Conservation (phyloP, 257 asterid species). For the Plantago ovata region DNA sequence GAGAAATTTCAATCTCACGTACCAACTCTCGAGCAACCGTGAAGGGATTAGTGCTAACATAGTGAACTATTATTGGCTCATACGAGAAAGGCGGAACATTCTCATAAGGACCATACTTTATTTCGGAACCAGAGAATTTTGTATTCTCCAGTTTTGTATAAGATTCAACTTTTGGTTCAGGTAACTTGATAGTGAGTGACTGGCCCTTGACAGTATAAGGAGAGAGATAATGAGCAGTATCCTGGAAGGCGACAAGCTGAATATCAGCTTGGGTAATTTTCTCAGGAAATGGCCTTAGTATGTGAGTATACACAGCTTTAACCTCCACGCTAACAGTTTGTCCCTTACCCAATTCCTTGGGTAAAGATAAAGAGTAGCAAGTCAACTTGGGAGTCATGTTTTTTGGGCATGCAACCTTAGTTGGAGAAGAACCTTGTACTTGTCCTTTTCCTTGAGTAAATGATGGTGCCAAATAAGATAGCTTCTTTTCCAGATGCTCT, state of each 20-base stretch:
- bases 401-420: conserved; percentile 47
- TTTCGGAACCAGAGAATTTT: conserved; percentile 84
- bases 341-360: conserved; percentile 70
- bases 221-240: conserved; percentile 77
- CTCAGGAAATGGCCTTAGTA: conserved; percentile 81
- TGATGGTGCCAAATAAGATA: conserved; percentile 53
- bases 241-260: conserved; percentile 84
- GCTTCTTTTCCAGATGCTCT: conserved; percentile 55
- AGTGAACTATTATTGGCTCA: conserved; percentile 63
- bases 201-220: conserved; percentile 75
- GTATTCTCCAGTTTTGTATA: conserved; percentile 83
- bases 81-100: conserved; percentile 67
- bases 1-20: conserved; percentile 93
- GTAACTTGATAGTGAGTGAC: conserved; percentile 69
- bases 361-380: conserved; percentile 74
- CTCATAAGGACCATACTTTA: conserved; percentile 92
- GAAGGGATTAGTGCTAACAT: conserved; percentile 68
- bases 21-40: conserved; percentile 77
- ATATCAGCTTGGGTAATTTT: conserved; percentile 85
- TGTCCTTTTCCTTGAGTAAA: conserved; percentile 70
- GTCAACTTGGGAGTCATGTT: conserved; percentile 63
- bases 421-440: conserved; percentile 47
- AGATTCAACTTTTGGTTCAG: conserved; percentile 84
- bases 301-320: conserved; percentile 61
- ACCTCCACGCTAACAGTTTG: conserved; percentile 69